phyloP scores from a whole-genome alignment of 2,329 filamentous ascomycete species.

The Phialemonium atrogriseum region DNA sequence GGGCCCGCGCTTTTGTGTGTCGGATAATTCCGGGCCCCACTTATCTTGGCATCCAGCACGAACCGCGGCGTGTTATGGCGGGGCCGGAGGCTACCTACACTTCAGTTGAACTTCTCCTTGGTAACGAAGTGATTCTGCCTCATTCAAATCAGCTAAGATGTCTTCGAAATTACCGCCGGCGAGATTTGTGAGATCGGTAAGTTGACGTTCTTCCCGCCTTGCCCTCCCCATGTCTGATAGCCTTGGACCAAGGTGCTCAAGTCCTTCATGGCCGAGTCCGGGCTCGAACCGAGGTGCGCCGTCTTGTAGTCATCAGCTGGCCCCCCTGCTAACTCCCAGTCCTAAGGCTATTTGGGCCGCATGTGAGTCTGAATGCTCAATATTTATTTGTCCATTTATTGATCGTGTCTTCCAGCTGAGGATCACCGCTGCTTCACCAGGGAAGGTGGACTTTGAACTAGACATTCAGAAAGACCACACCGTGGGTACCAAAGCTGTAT shows the following conservation, averaged over 20 bases:
- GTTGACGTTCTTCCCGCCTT: conserved; percentile 4
- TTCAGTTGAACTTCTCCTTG: too few species aligned
- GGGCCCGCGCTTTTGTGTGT: too few species aligned
- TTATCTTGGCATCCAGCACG: too few species aligned
- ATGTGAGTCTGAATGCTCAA: conserved; percentile 21
- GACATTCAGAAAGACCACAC: conserved; percentile 69
- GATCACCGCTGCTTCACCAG: conserved; percentile 54
- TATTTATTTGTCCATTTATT: not conserved
- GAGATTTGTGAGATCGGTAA: conserved; percentile 23
- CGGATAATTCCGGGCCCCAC: too few species aligned
- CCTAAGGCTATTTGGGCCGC: conserved; percentile 30
- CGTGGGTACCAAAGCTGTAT: conserved; percentile 30
- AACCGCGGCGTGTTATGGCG: too few species aligned
- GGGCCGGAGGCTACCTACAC: too few species aligned
- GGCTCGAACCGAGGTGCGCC: conserved; percentile 89
- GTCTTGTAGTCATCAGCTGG: conserved; percentile 18
- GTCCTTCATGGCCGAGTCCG: conserved; percentile 78
- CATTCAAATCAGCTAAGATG: conserved; percentile 19
- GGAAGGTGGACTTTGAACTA: conserved; percentile 67
- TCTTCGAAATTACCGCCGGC: conserved; percentile 18
- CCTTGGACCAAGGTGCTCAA: conserved; percentile 61
- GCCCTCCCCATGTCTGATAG: not conserved
- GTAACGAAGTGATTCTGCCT: too few species aligned
- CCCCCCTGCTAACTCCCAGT: not conserved
- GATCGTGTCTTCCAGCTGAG: conserved; percentile 45